A percentile compares a stretch with the other conserved stretches of the same genome.
Evolutionary conservation across 2,329 filamentous ascomycete genomes (phyloP).

Genomic region (Paracoccidioides lutzii): DNA sequence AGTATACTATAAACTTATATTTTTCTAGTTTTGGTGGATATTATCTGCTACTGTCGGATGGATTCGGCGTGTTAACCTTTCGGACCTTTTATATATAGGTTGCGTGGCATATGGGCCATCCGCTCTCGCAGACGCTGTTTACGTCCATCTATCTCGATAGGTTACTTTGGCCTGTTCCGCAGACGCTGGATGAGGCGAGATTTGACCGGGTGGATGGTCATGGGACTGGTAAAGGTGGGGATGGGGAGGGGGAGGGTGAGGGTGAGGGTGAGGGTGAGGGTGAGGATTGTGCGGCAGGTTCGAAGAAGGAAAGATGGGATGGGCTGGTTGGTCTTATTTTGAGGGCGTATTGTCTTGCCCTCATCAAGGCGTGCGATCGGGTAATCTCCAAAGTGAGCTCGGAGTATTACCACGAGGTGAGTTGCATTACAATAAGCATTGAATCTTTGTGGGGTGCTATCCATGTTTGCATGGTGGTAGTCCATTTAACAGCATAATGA

Average conservation of each 20-base stretch:
- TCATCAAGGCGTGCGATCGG: slow-evolving; percentile 70
- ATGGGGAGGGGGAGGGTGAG: slow-evolving; percentile 1
- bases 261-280: background rate
- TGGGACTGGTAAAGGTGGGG: slow-evolving; percentile 11
- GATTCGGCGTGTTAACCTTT: background rate
- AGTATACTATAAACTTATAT: too few species aligned
- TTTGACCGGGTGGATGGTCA: slow-evolving; percentile 34
- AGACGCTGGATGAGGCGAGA: slow-evolving; percentile 49
- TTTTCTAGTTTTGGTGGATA: too few species aligned
- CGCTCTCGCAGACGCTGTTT: slow-evolving; percentile 85
- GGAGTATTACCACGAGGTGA: slow-evolving; percentile 84
- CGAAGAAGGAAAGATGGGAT: background rate
- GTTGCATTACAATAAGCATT: slow-evolving; percentile 12
- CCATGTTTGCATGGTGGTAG: background rate
- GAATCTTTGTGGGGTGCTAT: background rate
- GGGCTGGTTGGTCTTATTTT: slow-evolving; percentile 51
- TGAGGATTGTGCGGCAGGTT: slow-evolving; percentile 9
- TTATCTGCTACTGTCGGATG: background rate
- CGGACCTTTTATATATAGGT: slow-evolving; percentile 43
- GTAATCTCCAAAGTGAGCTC: slow-evolving; percentile 64
- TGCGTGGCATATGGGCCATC: slow-evolving; percentile 94
- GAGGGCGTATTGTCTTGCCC: slow-evolving; percentile 70
- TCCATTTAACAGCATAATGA: background rate
- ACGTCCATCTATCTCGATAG: slow-evolving; percentile 84
- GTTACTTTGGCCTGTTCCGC: slow-evolving; percentile 58